phyloP scores from a whole-genome alignment of 2,329 filamentous ascomycete genomes.

The Scolecobasidium constrictum region DNA sequence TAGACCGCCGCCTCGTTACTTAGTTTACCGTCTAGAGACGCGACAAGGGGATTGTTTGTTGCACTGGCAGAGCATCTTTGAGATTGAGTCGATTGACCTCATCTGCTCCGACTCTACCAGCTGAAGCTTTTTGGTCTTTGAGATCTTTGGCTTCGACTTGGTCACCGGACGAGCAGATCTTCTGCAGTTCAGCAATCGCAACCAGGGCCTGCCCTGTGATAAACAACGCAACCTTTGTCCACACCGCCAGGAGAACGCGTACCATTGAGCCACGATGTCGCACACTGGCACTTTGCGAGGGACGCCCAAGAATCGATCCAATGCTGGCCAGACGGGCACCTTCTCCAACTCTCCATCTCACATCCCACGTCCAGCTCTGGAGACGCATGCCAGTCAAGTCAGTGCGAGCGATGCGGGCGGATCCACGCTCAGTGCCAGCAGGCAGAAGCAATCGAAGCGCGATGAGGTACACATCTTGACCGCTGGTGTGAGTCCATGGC shows the following conservation, averaged over 20 bases:
- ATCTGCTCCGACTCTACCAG: no score
- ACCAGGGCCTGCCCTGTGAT: neutral
- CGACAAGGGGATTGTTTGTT: no score
- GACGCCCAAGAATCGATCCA: conserved; percentile 55
- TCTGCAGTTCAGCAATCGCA: neutral
- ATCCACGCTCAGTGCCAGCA: conserved; percentile 79
- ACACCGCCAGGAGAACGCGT: neutral
- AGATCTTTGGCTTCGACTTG: no score
- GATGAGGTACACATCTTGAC: conserved; percentile 68
- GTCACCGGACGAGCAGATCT: neutral
- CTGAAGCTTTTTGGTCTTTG: no score
- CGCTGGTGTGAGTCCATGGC: no score
- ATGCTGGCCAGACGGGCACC: conserved; percentile 31
- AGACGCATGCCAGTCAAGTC: conserved; percentile 34
- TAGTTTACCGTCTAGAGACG: no score
- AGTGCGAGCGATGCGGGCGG: conserved; percentile 44
- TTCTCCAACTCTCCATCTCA: conserved; percentile 55
- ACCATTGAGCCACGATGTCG: neutral
- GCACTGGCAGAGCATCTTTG: no score
- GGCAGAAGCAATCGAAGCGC: conserved; percentile 92
- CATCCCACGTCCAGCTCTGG: conserved; percentile 64
- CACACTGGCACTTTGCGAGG: conserved; percentile 54
- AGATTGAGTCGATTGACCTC: no score
- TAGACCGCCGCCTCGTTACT: no score
- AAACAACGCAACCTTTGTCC: neutral